A percentile compares a stretch with the other conserved stretches of the same genome.
phyloP scores from a whole-genome alignment of 106 monocot species.

The Platanthera zijinensis region DNA sequence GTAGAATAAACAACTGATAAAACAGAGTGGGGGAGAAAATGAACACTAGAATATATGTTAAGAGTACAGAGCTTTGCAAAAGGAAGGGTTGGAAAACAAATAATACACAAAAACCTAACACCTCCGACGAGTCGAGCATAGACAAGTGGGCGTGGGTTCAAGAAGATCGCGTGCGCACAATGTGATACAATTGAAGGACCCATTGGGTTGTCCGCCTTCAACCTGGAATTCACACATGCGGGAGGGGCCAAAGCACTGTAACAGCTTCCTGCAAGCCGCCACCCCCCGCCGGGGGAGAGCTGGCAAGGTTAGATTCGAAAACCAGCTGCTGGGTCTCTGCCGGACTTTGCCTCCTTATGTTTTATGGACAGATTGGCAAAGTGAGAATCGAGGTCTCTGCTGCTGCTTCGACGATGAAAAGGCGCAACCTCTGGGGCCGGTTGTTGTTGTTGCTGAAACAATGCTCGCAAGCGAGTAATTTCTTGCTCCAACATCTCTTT shows the following conservation, averaged over 20 bases:
- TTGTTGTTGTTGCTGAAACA: conserved; percentile 63
- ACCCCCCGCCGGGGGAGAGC: conserved; percentile 21
- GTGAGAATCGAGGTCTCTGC: conserved; percentile 71
- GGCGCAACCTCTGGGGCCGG: conserved; percentile 25
- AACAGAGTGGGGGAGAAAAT: neutral
- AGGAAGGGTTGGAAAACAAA: neutral
- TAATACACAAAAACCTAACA: conserved; percentile 31
- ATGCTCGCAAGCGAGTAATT: conserved; percentile 51
- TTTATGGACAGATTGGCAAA: conserved; percentile 73
- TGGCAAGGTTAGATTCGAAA: conserved; percentile 24
- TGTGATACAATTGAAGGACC: neutral
- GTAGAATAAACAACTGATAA: neutral
- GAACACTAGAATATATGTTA: neutral
- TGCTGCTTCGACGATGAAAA: conserved; percentile 43
- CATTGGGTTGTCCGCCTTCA: neutral
- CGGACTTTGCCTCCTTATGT: conserved; percentile 50
- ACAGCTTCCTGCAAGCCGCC: neutral
- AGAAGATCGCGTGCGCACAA: conserved; percentile 62
- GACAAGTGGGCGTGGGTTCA: conserved; percentile 20
- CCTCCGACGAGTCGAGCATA: conserved; percentile 54
- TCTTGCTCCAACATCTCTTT: conserved; percentile 96
- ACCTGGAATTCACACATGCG: neutral
- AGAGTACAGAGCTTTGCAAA: neutral
- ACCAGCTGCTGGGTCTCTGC: conserved; percentile 24
- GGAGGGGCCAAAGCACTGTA: neutral